Conservation (phyloP, 2,329 filamentous ascomycete genomes). For the Cyclaneusma minus region DNA sequence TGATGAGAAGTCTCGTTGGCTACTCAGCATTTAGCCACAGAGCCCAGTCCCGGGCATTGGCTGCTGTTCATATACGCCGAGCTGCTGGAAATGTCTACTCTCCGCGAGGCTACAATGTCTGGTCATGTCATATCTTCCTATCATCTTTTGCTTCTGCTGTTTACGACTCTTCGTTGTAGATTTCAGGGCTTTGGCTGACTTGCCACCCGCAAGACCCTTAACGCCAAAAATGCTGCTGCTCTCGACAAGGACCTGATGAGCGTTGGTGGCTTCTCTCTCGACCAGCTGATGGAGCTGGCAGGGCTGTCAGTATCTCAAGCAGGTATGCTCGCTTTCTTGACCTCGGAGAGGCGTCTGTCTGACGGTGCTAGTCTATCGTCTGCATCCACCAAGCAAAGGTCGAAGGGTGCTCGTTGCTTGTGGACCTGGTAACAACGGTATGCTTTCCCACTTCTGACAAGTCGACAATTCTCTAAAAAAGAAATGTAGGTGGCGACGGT, state of each 20-base stretch:
- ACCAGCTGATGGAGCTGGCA: conserved; percentile 94
- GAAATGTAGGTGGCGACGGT: conserved; percentile 72
- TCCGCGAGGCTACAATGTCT: too few species aligned
- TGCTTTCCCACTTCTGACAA: conserved; percentile 5
- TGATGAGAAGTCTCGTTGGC: too few species aligned
- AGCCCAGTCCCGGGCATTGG: too few species aligned
- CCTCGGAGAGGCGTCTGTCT: neutral
- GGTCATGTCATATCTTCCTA: too few species aligned
- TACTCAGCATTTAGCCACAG: too few species aligned
- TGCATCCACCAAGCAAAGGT: conserved; percentile 63
- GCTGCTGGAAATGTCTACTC: too few species aligned
- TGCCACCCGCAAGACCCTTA: conserved; percentile 75
- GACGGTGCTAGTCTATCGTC: conserved; percentile 57
- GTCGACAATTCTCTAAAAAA: conserved; percentile 3
- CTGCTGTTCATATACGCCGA: too few species aligned
- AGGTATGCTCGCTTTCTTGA: conserved; percentile 28
- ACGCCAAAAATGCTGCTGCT: conserved; percentile 72
- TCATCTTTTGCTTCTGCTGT: too few species aligned
- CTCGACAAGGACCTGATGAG: conserved; percentile 93
- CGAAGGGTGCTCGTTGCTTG: conserved; percentile 73
- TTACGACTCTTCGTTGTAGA: neutral
- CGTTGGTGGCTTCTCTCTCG: conserved; percentile 73
- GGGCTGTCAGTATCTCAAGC: conserved; percentile 87
- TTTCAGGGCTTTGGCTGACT: too few species aligned
- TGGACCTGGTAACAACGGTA: conserved; percentile 64